Evolutionary conservation across 768 basidiomycete species (phyloP).

Genomic region (Agaricus subrufescens): DNA sequence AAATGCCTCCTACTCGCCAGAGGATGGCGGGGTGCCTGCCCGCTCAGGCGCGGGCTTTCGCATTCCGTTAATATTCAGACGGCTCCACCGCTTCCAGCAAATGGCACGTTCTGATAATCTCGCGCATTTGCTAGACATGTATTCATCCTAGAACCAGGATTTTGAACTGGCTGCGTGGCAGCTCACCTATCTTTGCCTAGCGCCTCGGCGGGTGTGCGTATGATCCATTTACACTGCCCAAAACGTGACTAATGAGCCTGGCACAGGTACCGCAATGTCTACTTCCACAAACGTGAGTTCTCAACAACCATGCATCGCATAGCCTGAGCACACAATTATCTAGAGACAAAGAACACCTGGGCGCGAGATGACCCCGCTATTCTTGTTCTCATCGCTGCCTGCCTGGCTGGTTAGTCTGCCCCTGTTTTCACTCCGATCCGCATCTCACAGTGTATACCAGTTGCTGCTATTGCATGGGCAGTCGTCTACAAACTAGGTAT

Average conservation of each 20-base stretch:
- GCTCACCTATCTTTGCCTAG: slow-evolving; percentile 87
- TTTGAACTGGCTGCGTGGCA: slow-evolving; percentile 98
- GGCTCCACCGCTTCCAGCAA: slow-evolving; percentile 78
- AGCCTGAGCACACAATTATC: slow-evolving; percentile 1
- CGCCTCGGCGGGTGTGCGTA: slow-evolving; percentile 84
- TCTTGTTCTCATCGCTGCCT: slow-evolving; percentile 77
- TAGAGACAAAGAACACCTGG: slow-evolving; percentile 98
- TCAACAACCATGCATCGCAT: background rate
- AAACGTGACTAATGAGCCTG: slow-evolving; percentile 5
- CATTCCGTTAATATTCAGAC: slow-evolving; percentile 75
- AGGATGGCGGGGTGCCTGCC: slow-evolving; percentile 29
- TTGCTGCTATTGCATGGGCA: slow-evolving; percentile 82
- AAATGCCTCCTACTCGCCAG: slow-evolving; percentile 31
- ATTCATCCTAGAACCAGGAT: slow-evolving; percentile 49
- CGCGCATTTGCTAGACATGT: background rate
- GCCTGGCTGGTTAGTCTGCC: slow-evolving; percentile 56
- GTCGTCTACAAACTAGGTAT: slow-evolving; percentile 69
- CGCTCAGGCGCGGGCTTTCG: slow-evolving; percentile 7
- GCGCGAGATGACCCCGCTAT: slow-evolving; percentile 97
- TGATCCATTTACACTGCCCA: background rate
- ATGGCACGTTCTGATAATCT: slow-evolving; percentile 51
- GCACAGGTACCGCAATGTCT: slow-evolving; percentile 87
- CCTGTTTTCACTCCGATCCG: slow-evolving; percentile 2
- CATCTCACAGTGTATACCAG: slow-evolving; percentile 34
- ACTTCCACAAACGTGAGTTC: slow-evolving; percentile 89